Percentiles rank a stretch among this genome's conserved stretches.
Evolutionary conservation across 2,329 filamentous ascomycete genomes (phyloP).

Genomic region (Thielaviopsis ethacetica): DNA sequence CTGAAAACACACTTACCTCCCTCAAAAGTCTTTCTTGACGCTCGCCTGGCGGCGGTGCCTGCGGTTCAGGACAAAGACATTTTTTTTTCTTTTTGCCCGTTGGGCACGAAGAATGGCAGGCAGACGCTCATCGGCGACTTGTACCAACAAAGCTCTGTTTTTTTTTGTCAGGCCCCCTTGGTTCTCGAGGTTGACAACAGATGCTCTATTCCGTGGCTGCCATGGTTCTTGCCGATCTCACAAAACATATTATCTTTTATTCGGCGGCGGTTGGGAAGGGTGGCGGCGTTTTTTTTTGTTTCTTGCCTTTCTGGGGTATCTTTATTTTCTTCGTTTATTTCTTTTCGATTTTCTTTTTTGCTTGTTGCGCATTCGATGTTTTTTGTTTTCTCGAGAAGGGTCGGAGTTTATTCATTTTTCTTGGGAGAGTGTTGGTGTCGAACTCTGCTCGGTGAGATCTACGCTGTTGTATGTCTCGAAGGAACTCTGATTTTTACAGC

Average conservation of each 20-base stretch:
- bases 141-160: too few relatives aligned
- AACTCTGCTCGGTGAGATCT: too few relatives aligned
- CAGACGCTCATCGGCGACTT: too few relatives aligned
- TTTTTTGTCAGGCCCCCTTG: background rate
- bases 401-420: too few relatives aligned
- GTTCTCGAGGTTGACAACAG: background rate
- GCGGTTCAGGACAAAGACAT: too few relatives aligned
- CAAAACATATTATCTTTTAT: background rate
- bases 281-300: background rate
- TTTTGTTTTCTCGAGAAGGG: background rate
- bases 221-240: background rate
- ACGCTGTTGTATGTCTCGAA: too few relatives aligned
- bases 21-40: background rate
- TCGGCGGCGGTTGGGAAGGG: background rate
- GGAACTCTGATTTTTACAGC: too few relatives aligned
- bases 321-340: conserved; percentile 10
- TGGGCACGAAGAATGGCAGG: too few relatives aligned
- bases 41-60: too few relatives aligned
- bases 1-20: background rate
- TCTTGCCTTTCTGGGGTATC: conserved; percentile 10
- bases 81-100: too few relatives aligned
- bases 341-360: conserved; percentile 6
- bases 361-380: background rate
- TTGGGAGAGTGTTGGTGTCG: too few relatives aligned
- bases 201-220: background rate